Evolutionary conservation across 2,329 filamentous ascomycete species (phyloP).

Genomic region (Shiraia bambusicola): DNA sequence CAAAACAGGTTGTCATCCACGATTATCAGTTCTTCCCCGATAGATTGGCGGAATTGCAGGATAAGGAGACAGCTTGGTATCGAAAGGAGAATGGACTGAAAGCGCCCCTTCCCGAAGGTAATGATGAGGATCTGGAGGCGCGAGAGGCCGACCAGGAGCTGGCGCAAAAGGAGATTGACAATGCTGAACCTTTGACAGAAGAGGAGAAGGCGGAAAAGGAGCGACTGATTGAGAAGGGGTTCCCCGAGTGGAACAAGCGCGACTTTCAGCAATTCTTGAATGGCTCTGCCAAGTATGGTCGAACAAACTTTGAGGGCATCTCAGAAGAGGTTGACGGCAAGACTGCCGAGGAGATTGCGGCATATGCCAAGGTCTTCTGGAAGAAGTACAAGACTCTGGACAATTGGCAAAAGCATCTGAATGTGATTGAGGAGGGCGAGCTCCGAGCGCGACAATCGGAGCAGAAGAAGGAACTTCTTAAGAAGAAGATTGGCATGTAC

Average conservation of each 20-base stretch:
- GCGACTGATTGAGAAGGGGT: constrained; percentile 77
- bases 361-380: constrained; percentile 96
- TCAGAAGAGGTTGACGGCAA: constrained; percentile 91
- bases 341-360: constrained; percentile 77
- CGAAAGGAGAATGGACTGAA: constrained; percentile 97
- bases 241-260: constrained; percentile 91
- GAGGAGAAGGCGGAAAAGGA: constrained; percentile 88
- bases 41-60: constrained; percentile 82
- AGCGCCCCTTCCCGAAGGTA: constrained; percentile 81
- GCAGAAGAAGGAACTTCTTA: constrained; percentile 88
- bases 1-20: constrained; percentile 87
- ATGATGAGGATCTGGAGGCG: constrained; percentile 82
- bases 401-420: constrained; percentile 86
- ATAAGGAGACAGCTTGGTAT: constrained; percentile 93
- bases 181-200: constrained; percentile 82
- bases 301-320: constrained; percentile 81
- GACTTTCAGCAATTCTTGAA: constrained; percentile 99
- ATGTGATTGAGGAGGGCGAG: constrained; percentile 88
- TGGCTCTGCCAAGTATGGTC: constrained; percentile 88
- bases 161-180: constrained; percentile 91
- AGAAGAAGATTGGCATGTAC: constrained; percentile 94
- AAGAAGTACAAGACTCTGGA: constrained; percentile 86
- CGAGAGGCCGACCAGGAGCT: constrained; percentile 84
- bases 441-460: constrained; percentile 85
- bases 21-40: constrained; percentile 97